Conservation (phyloP, 2,329 filamentous ascomycete species). For the Aspergillus terreus region DNA sequence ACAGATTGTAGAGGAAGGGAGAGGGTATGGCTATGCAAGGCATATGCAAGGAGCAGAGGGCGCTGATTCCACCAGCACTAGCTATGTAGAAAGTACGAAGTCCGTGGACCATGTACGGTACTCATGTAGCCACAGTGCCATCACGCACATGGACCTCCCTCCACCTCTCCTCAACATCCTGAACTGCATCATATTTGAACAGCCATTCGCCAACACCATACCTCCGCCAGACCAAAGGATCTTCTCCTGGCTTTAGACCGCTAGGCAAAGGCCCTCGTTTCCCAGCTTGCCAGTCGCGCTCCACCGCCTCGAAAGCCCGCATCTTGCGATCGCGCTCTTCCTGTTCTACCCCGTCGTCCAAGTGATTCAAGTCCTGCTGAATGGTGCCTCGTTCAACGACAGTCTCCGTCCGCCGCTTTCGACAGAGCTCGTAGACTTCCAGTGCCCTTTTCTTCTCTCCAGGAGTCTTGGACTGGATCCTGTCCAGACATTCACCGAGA, state of each 20-base stretch:
- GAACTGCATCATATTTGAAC: conserved; percentile 3
- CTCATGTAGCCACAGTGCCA: no score
- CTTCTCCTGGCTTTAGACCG: not conserved
- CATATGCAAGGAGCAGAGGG: no score
- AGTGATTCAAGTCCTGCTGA: conserved; percentile 20
- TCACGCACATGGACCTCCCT: not conserved
- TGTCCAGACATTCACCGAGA: conserved; percentile 33
- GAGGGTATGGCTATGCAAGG: no score
- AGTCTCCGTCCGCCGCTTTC: conserved; percentile 12
- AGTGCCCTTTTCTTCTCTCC: conserved; percentile 11
- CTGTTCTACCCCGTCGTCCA: conserved; percentile 17
- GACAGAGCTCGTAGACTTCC: conserved; percentile 13
- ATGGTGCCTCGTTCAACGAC: conserved; percentile 15
- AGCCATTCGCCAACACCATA: conserved; percentile 6
- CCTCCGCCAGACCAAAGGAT: conserved; percentile 6
- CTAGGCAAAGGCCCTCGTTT: not conserved
- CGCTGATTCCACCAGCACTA: no score
- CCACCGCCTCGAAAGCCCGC: conserved; percentile 11
- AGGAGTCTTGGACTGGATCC: conserved; percentile 46
- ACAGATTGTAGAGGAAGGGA: no score
- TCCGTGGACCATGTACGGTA: no score
- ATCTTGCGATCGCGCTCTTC: conserved; percentile 13
- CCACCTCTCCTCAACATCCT: conserved; percentile 4
- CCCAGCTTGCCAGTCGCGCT: conserved; percentile 1
- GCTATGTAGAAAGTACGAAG: no score